Evolutionary conservation across 345 rosid genomes (phyloP).

Genomic region (Turritis glabra): DNA sequence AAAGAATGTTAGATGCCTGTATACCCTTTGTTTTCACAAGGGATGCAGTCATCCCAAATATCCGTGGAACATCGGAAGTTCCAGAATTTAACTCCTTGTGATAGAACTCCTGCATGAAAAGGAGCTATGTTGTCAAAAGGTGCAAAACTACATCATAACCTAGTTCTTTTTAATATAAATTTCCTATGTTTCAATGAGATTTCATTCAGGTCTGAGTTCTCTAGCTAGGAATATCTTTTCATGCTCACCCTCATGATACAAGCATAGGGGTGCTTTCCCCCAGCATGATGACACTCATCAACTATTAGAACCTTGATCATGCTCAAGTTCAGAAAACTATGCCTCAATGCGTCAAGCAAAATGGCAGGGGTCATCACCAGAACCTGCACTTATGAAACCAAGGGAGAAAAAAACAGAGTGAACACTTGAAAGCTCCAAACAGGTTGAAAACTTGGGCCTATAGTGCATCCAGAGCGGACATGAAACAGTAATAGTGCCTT

Average conservation of each 20-base stretch:
- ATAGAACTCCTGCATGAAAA: constrained; percentile 73
- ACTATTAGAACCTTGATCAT: constrained; percentile 73
- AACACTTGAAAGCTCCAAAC: constrained; percentile 13
- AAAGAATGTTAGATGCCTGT: constrained; percentile 9
- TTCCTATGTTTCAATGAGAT: constrained; percentile 1
- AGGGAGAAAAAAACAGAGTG: not conserved
- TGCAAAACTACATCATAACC: not conserved
- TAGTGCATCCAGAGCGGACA: not conserved
- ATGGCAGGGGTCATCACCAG: constrained; percentile 95
- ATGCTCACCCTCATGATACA: constrained; percentile 72
- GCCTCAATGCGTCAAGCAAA: constrained; percentile 73
- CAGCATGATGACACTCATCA: constrained; percentile 94
- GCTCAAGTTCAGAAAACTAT: constrained; percentile 53
- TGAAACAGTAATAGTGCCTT: not conserved
- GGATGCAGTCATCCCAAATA: constrained; percentile 95
- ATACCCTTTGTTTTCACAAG: constrained; percentile 83
- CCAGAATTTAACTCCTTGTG: constrained; percentile 46
- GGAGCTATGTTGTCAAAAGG: not conserved
- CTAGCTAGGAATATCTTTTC: not conserved
- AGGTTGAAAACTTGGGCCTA: not conserved
- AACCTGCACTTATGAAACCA: constrained; percentile 49
- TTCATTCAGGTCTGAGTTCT: not conserved
- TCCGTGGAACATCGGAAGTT: constrained; percentile 56
- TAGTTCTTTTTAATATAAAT: not conserved
- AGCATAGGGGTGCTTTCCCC: constrained; percentile 76